Base-by-base conservation (phyloP, 257 asterid species). In the Penstemon davidsonii region DNA sequence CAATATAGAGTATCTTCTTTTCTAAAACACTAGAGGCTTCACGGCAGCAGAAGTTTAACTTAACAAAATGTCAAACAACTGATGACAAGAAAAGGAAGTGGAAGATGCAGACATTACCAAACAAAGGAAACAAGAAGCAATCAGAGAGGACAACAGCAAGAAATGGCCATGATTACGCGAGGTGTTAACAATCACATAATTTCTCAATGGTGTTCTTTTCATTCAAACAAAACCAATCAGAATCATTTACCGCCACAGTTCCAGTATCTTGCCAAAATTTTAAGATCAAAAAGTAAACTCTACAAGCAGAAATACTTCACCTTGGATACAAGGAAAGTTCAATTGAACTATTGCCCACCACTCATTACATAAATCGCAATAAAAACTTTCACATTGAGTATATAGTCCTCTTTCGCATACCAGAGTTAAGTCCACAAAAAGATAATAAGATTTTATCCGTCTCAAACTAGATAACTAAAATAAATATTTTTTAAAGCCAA, bases 211-310 rank as follows among this genome's bases (percentile, higher is more conserved):
- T 10, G 15, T 8, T 62, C 40, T 55, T 44, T 57, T 8, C 10
- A 60, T 15, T 43, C 55, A 41, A 39, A 66, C 38, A 57, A 7
- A 47, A 73, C 33, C 53, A 40, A 43, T 51, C 41, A 65, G 47
- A 51, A 64, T 45, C 45, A 39, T 47, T 10, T 51, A 36, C 40
- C 40, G 11, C 19, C 25, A 64, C 25, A 8, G 53, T 25, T 50
- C 54, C 42, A 2, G 47, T 37, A 58, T 50, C 58, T 60, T 58
- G 47, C 9, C 45, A 12, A 25, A 65, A 58, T 42, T 42, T 58
- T 51, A 7, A 41, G 54, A 54, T 42, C 33, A 12, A 45, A 9
- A 45, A 45, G 10, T 45, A 45, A 6, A 3, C 5, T 5, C 9
- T 10, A 49, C 54, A 49, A 49, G 54, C 18, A 6, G 54, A 49